phyloP scores from a whole-genome alignment of 352 stramenopile genomes.

The Nothophytophthora sp. region DNA sequence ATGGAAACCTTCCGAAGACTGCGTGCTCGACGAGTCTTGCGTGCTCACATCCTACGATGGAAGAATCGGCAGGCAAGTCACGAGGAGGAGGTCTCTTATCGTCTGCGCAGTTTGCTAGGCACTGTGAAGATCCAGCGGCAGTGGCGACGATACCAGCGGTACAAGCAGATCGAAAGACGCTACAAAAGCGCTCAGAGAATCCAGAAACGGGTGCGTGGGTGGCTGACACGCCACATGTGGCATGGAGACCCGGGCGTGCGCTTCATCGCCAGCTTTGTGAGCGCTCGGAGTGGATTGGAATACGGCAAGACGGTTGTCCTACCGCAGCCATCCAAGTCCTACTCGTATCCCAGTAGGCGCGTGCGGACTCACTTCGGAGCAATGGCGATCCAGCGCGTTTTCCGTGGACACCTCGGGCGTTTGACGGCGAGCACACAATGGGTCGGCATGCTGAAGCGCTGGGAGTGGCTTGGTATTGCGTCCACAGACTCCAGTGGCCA shows the following conservation, averaged over 20 bases:
- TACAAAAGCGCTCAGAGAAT: slow-evolving; percentile 53
- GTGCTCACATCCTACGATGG: slow-evolving; percentile 44
- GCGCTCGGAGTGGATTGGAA: slow-evolving; percentile 33
- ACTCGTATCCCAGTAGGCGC: slow-evolving; percentile 45
- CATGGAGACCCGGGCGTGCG: slow-evolving; percentile 52
- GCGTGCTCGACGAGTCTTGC: slow-evolving; percentile 51
- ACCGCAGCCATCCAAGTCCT: slow-evolving; percentile 42
- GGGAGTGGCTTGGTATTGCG: slow-evolving; percentile 70
- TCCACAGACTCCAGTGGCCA: slow-evolving; percentile 23
- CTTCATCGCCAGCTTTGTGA: slow-evolving; percentile 43
- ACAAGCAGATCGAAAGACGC: slow-evolving; percentile 41
- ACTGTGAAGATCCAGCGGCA: slow-evolving; percentile 64
- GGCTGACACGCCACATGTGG: slow-evolving; percentile 71
- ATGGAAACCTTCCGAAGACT: slow-evolving; percentile 49
- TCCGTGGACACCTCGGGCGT: slow-evolving; percentile 52
- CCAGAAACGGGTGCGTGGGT: slow-evolving; percentile 60
- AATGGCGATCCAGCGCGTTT: slow-evolving; percentile 51
- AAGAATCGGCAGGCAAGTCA: slow-evolving; percentile 30
- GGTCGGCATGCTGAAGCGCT: slow-evolving; percentile 67
- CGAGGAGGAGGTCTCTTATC: slow-evolving; percentile 24
- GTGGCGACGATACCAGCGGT: slow-evolving; percentile 53
- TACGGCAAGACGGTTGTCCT: slow-evolving; percentile 54
- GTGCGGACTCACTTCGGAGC: slow-evolving; percentile 41
- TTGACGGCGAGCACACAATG: slow-evolving; percentile 60
- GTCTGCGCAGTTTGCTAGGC: slow-evolving; percentile 47